These are phyloP conservation scores for Westerdykella aurantiaca DNA, from an alignment of 2,329 filamentous ascomycete genomes.

Conservation along the genomic window DNA sequence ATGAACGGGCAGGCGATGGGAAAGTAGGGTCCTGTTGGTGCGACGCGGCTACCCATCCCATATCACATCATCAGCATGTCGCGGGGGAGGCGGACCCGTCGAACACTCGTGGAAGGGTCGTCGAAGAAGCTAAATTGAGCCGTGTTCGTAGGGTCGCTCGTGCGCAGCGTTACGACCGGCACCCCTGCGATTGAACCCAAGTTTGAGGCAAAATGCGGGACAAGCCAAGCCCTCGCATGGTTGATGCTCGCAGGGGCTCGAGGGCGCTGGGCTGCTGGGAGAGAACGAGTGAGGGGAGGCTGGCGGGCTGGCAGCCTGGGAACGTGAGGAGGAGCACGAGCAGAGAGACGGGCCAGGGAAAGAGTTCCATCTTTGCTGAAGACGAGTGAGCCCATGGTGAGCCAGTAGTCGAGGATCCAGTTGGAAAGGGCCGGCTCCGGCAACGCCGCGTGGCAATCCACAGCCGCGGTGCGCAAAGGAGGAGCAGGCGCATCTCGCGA, in stretches of 20 bases:
- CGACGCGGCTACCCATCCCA: conserved; percentile 27
- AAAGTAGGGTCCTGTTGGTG: conserved; percentile 29
- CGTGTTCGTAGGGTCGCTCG: conserved; percentile 24
- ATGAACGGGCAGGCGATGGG: conserved; percentile 26
- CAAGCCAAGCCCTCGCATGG: conserved; percentile 25
- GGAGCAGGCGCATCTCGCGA: conserved; percentile 1
- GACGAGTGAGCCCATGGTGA: background rate
- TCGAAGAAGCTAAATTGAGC: conserved; percentile 34
- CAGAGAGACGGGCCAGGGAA: no score
- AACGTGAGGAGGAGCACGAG: background rate
- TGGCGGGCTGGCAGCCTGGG: background rate
- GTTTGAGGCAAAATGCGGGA: conserved; percentile 34
- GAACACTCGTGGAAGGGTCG: conserved; percentile 34
- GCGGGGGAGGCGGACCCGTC: conserved; percentile 24
- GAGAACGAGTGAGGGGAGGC: conserved; percentile 1
- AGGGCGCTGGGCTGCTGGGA: background rate
- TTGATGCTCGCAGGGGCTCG: conserved; percentile 24
- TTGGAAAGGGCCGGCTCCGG: background rate
- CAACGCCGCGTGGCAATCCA: background rate
- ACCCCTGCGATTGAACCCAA: conserved; percentile 27
- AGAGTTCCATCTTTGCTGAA: background rate
- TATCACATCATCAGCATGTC: conserved; percentile 34
- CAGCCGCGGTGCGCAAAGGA: background rate
- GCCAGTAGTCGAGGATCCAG: background rate
- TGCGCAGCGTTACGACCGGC: conserved; percentile 23